Base-by-base conservation (phyloP, 371 early-diverging fungal genomes). In the Mucor mucedo region DNA sequence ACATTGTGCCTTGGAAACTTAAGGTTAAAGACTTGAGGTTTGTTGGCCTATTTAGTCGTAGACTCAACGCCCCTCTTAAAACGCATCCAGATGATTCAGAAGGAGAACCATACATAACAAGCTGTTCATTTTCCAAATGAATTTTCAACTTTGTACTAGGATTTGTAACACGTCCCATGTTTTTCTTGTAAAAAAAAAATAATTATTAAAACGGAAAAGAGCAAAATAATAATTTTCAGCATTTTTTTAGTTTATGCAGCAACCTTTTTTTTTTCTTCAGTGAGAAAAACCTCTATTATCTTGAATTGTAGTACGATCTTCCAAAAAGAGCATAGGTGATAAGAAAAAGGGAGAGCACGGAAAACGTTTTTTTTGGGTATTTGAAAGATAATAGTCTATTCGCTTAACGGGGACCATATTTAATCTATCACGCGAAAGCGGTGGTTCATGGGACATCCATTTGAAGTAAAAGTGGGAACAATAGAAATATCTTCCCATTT, bases 41-140 rank as follows among this genome's bases (percentile, higher is more conserved):
- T 4, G 70, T 65, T 2, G 68, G 48, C 28, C 65, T 67, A 10
- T 54, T 55, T 35, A 72, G 61, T 48, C 65, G 52, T 13, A 76
- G 42, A 28, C 57, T 57, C 21, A 76, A 42, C 0, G 61, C 65
- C 6, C 76, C 76, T 65, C 76, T 61, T 45, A 76, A 45, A 2
- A 76, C 70, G 58, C 76, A 76, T 9, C 76, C 76, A 50, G 72
- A 60, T 3, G 76, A 76, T 42, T 76, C 76, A 16, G 61, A 21
- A 1, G 70, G 52, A 9, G 68, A 60, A 28, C 73, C 76, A 55
- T 72, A 66, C 73, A 76, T 72, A 49, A 76, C 57, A 13, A 76
- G 40, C 5, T 60, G 62, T 28, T 70, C 68, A 61, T 63, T 72
- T 38, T 76, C 76, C 40, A 76, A 27, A 32, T 69, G 64, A 11